Evolutionary conservation across 768 basidiomycete genomes (phyloP), one percentile per base, ranked within the genome.

Genomic region (Pisolithus albus): DNA sequence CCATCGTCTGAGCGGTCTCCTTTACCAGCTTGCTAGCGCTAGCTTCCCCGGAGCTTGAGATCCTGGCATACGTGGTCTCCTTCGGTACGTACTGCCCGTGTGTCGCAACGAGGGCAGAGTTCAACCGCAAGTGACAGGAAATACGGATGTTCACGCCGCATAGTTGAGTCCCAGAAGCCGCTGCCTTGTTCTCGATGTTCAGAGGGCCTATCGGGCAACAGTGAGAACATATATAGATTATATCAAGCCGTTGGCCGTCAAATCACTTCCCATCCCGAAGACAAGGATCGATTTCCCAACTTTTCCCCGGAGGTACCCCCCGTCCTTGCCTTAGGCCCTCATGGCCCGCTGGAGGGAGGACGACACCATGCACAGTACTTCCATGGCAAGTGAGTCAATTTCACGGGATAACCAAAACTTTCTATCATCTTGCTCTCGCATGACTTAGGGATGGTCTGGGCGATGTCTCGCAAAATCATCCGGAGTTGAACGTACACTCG

Each of bases 351-450:
- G 2, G 73, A 78, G 46, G 92, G 91, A 3, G 80, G 81, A 18
- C 63, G 78, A 7, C 84, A 88, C 61, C 83, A 77, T 47, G 93
- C 92, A 13, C 76, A 83, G 56, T 92, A 90, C 64, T 95, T 96
- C 61, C 89, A 91, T 59, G 89, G 89, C 59, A 80, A 76, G 88
- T 82, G 55, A 38, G 72, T 66, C 26, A 19, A 37, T 47, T 24
- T 24, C 16, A 15, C 3, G 13, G 26, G 16, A 28, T 26, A 18
- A 7, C 9, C 4, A 18, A 15, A 30, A 7, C 4, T 24, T 15
- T 13, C 32, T 36, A 53, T 24, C 49, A 21, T 28, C 26, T 54
- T 53, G 48, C 39, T 30, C 49, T 45, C 30, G 38, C 38, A 13
- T 21, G 39, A 16, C 38, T 11, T 58, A 89, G 86, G 61, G 88